Evolutionary conservation across 2,329 filamentous ascomycete genomes (phyloP).

Genomic region (Apiospora arundinis): DNA sequence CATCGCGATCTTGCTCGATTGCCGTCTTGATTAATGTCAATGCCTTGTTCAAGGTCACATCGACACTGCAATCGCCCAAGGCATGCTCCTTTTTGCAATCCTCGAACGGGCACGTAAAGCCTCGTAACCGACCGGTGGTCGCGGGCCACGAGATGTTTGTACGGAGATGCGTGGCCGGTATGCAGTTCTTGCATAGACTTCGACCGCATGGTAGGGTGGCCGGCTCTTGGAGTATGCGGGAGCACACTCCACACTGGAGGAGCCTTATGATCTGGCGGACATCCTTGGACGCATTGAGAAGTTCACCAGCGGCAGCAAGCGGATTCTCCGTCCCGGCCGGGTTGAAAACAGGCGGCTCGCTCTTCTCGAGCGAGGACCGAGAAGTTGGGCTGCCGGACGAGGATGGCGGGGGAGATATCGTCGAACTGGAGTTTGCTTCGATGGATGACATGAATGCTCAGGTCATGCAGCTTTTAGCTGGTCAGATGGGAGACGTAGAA

Average conservation of each 20-base stretch:
- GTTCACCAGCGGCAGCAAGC: conserved; percentile 30
- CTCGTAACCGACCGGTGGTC: conserved; percentile 67
- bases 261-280: conserved; percentile 72
- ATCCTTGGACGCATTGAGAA: conserved; percentile 57
- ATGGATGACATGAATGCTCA: conserved; percentile 38
- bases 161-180: conserved; percentile 70
- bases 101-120: conserved; percentile 75
- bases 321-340: conserved; percentile 31
- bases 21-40: conserved; percentile 64
- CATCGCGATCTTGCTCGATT: conserved; percentile 49
- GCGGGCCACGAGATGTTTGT: conserved; percentile 80
- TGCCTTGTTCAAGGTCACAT: conserved; percentile 79
- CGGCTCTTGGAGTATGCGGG: conserved; percentile 69
- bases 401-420: conserved; percentile 31
- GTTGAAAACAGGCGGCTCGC: conserved; percentile 25
- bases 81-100: conserved; percentile 76
- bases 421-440: conserved; percentile 29
- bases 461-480: conserved; percentile 12
- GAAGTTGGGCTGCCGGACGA: conserved; percentile 30
- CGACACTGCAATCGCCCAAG: conserved; percentile 74
- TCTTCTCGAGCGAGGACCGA: conserved; percentile 29
- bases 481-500: not conserved
- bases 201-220: conserved; percentile 83
- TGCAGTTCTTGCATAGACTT: conserved; percentile 75
- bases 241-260: conserved; percentile 80